Base-by-base conservation (phyloP, 1,139 yeast genomes). In the Yueomyces sp. region DNA sequence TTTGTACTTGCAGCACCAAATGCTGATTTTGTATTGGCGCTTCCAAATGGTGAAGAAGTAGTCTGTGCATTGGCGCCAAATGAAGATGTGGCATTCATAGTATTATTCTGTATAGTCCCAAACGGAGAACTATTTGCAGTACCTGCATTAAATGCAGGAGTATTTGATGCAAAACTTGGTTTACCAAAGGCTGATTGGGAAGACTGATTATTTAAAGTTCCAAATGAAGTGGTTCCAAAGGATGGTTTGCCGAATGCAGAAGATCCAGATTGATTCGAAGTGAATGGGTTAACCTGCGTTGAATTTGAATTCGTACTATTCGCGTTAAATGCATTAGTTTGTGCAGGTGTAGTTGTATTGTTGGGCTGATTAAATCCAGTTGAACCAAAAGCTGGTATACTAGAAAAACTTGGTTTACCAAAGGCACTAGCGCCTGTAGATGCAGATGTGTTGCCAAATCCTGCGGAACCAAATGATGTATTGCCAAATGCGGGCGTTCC, bases 351-450 rank as follows among this genome's bases (percentile, higher is more conserved):
- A 19, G 19, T 19, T 19, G 19, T 19, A 19, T 19, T 19, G 19
- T 36, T 47, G 39, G 32, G 41, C 19, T 19, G 32, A 27, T 37
- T 26, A 7, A 29, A 28, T 32, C 39, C 27, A 28, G 27, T 44
- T 27, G 7, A 51, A 37, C 28, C 37, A 30, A 54, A 53, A 46
- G 50, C 50, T 31, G 35, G 25, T 28, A 32, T 12, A 36, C 25
- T 38, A 31, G 51, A 42, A 51, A 55, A 57, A 6, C 54, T 46
- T 9, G 61, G 48, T n/a, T 52, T 36, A 7, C 54, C 57, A 44
- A 57, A 55, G 4, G 54, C 49, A 41, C 38, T 43, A 31, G 47
- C 36, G 26, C 39, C 12, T 11, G 12, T 36, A 7, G 25, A 27
- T 9, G 19, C n/a, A 11, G 8, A 4, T 31, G 30, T 32, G 12